Evolutionary conservation across 1,284 basidiomycete species (phyloP).

Genomic region (Ganoderma multipileum): DNA sequence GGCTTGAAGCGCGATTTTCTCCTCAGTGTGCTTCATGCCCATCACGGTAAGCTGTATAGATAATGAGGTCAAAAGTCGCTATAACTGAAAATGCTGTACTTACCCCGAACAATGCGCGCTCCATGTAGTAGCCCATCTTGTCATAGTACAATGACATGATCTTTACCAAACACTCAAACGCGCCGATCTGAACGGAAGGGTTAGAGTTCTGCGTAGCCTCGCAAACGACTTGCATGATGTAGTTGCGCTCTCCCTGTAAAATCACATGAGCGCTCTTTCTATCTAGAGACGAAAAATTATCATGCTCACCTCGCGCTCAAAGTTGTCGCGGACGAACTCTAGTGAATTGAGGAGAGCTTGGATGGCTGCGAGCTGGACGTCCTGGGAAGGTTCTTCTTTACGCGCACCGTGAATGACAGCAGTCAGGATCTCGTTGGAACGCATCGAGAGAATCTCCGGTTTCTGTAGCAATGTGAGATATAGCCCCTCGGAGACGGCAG

Average conservation of each 20-base stretch:
- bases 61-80: slow-evolving; percentile 31
- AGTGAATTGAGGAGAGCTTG: slow-evolving; percentile 95
- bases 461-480: slow-evolving; percentile 58
- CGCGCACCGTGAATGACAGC: slow-evolving; percentile 98
- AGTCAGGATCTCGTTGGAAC: slow-evolving; percentile 98
- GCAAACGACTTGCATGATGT: slow-evolving; percentile 99
- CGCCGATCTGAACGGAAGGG: slow-evolving; percentile 86
- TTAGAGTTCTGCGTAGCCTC: slow-evolving; percentile 93
- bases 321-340: slow-evolving; percentile 98
- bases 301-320: slow-evolving; percentile 86
- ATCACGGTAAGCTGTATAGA: slow-evolving; percentile 87
- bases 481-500: slow-evolving; percentile 10
- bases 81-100: slow-evolving; percentile 40
- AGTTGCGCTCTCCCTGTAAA: slow-evolving; percentile 93
- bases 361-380: slow-evolving; percentile 96
- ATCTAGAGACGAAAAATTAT: slow-evolving; percentile 2
- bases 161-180: slow-evolving; percentile 95
- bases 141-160: slow-evolving; percentile 99
- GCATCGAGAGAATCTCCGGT: slow-evolving; percentile 87
- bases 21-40: slow-evolving; percentile 96
- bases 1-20: slow-evolving; percentile 93
- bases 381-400: slow-evolving; percentile 93
- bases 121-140: slow-evolving; percentile 99
- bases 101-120: slow-evolving; percentile 97
- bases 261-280: slow-evolving; percentile 16